Evolutionary conservation across 2,329 filamentous ascomycete species (phyloP).

Genomic region (Colletotrichum viniferum): DNA sequence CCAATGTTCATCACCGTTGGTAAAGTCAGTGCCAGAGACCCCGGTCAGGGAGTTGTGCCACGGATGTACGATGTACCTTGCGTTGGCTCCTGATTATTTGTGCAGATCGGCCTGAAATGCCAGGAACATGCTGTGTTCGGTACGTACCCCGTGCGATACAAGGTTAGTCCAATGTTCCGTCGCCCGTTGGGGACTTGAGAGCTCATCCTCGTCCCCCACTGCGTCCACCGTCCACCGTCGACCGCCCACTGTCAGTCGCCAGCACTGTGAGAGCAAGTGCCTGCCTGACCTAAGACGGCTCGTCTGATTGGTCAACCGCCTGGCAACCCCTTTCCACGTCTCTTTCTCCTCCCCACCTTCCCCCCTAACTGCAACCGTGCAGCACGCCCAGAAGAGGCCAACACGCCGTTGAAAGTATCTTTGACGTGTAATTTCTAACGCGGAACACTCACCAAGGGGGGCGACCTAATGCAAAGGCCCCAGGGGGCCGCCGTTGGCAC

Average conservation of each 20-base stretch:
- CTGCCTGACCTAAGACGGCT: not conserved
- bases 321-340: not conserved
- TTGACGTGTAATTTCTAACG: constrained; percentile 11
- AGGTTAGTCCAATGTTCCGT: not conserved
- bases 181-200: not conserved
- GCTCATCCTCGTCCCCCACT: constrained; percentile 12
- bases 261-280: not conserved
- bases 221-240: not conserved
- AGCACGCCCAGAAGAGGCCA: constrained; percentile 8
- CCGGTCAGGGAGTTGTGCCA: not conserved
- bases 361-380: constrained; percentile 13
- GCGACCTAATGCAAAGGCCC: not conserved
- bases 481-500: not conserved
- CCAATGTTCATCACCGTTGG: not conserved
- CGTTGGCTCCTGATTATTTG: constrained; percentile 5
- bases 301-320: constrained; percentile 11
- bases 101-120: constrained; percentile 12
- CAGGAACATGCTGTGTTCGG: constrained; percentile 1
- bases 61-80: constrained; percentile 4
- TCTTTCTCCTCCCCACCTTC: not conserved
- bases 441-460: not conserved
- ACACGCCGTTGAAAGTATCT: constrained; percentile 20
- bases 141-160: not conserved
- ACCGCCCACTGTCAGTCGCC: not conserved
- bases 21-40: not conserved